These are phyloP conservation scores for Poa pratensis DNA, from an alignment of 176 grass and related monocot genomes.

Conservation along the genomic window DNA sequence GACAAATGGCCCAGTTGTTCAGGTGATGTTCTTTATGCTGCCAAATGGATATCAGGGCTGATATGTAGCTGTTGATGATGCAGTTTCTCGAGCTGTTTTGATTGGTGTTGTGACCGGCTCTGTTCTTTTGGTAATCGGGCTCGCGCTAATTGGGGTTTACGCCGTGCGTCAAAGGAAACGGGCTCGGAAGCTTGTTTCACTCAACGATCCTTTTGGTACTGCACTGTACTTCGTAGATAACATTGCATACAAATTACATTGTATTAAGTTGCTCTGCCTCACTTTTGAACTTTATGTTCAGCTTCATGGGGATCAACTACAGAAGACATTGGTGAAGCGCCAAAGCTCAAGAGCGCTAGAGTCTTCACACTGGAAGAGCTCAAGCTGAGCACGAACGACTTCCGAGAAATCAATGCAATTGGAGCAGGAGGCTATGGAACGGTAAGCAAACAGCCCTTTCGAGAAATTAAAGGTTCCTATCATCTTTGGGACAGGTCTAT, in stretches of 20 bases:
- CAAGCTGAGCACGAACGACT: constrained; percentile 74
- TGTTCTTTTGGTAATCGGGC: constrained; percentile 43
- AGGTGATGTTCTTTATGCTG: not conserved
- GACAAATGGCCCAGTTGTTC: not conserved
- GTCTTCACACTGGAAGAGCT: constrained; percentile 75
- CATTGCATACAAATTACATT: not conserved
- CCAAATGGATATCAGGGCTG: constrained; percentile 8
- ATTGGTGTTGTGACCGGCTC: constrained; percentile 54
- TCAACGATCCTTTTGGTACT: constrained; percentile 75
- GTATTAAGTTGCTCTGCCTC: not conserved
- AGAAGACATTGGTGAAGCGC: constrained; percentile 68
- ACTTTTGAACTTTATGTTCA: constrained; percentile 23
- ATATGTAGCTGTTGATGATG: constrained; percentile 5
- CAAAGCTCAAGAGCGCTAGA: constrained; percentile 66
- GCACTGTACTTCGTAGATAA: not conserved
- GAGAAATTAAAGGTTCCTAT: constrained; percentile 12
- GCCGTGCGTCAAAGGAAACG: constrained; percentile 57
- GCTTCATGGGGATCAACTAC: constrained; percentile 70
- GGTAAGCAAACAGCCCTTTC: constrained; percentile 51
- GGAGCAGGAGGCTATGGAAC: constrained; percentile 84
- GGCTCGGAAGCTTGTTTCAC: constrained; percentile 48
- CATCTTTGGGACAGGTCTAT: not conserved
- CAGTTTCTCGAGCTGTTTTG: constrained; percentile 56
- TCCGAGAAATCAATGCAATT: constrained; percentile 70
- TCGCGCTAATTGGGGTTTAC: constrained; percentile 50